Base-by-base conservation (phyloP, 306 rosid species). In the Fragaria nilgerrensis region DNA sequence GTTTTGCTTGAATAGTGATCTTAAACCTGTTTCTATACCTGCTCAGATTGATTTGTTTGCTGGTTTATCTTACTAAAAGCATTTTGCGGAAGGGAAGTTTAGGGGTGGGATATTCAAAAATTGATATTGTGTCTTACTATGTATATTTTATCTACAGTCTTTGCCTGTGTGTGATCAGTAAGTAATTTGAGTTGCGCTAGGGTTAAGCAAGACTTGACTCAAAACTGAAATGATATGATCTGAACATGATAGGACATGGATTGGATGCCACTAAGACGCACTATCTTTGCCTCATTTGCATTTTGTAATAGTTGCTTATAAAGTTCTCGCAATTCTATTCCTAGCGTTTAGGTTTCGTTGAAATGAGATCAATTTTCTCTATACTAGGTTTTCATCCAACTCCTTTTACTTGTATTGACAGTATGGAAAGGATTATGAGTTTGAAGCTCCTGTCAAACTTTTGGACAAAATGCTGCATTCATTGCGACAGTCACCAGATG, bases 341-440 rank as follows among this genome's bases (percentile, higher is more conserved):
- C 41, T 17, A 71, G 62, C 16, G 19, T 29, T 49, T 72, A 72
- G 32, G 29, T 19, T 34, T 14, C 71, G 62, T 44, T 62, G 7
- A 27, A 43, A 62, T 27, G 45, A 61, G 45, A 61, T 39, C 20
- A 36, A 58, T 2, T 16, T 49, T 29, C 19, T 36, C 29, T 27
- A 22, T 9, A 62, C 49, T 19, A 2, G 64, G 34, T 22, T 29
- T 27, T 43, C 72, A 59, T 78, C 55, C 66, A 72, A 77, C 72
- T 56, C n/a, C 20, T 25, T 47, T 66, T 70, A 36, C 66, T 27
- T 48, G 58, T 49, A 58, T 78, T 72, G 82, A 50, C 88, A 96
- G 99, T 93, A 96, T 39, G 98, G 98, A 84, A 93, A 96, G 78
- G 98, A 93, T 55, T 96, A 96, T 48, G 97, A 89, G 77, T 92